Base-by-base conservation (phyloP, 208 protist species). In the Leishmania tarentolae region DNA sequence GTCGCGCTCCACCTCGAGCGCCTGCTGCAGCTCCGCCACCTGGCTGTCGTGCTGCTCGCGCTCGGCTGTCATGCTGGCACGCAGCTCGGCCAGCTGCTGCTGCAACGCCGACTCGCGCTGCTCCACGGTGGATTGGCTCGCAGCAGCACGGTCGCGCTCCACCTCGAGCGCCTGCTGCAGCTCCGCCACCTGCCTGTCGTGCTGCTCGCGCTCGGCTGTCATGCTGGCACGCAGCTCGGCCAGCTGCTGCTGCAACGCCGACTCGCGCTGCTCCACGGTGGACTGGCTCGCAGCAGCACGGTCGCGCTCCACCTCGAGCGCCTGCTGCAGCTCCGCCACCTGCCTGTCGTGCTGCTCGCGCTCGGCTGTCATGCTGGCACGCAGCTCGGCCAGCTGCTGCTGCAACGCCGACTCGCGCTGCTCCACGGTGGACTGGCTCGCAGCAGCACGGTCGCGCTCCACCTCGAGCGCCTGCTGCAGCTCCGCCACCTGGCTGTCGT, bases 251-350 rank as follows among this genome's bases (percentile, higher is more conserved):
- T 82, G 70, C 56, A 57, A 59, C 50, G 69, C 84, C 0, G 50
- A 46, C 50, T 81, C 72, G 17, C 68, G 77, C 78, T 87, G 63
- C 82, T 86, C 82, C 52, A 40, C 66, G 37, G 44, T 69, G 11
- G 63, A 69, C 63, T 42, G n/a, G 63, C 63, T 69, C 9, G 63
- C 63, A 19, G 77, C 42, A 0, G 82, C 84, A n/a, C 37, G 78
- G 72, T 87, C 81, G 6, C 72, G 59, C 37, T 78, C 68, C 15
- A 61, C 73, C 40, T 82, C 74, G 1, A 84, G 59, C 57, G 21
- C 7, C 53, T 59, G 53, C 53, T 4, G 53, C 53, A 59, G 53
- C 53, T 59, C 53, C 53, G 53, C 53, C 53, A 59, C 53, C 1
- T 21, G 53, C 21, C 15, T 28, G 21, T 59, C 53, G 53, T 59